Evolutionary conservation across 139 green algal species (phyloP).

Genomic region (Volvox africanus): DNA sequence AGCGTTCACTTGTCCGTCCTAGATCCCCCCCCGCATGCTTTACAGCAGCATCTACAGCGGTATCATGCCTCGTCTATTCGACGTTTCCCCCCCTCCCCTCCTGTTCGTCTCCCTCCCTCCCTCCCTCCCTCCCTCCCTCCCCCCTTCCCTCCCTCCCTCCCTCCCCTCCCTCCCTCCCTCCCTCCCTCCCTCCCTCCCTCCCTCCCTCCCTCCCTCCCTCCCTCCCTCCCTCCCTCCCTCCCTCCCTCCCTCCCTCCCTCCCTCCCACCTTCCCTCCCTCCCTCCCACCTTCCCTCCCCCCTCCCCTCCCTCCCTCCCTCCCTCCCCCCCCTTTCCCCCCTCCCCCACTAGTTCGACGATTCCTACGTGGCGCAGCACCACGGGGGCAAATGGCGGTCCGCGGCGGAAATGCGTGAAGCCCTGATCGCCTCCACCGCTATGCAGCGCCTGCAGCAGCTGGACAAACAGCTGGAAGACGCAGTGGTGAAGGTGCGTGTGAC

Average conservation of each 20-base stretch:
- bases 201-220: not conserved
- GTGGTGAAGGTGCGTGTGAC: conserved; percentile 46
- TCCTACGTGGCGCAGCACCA: conserved; percentile 63
- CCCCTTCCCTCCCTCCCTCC: not conserved
- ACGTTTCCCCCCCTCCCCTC: no score
- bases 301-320: not conserved
- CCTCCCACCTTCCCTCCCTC: no score
- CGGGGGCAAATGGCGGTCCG: conserved; percentile 47
- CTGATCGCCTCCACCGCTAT: conserved; percentile 63
- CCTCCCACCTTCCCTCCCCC: not conserved
- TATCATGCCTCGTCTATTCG: no score
- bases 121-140: not conserved
- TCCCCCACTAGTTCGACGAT: conserved; percentile 62
- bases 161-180: not conserved
- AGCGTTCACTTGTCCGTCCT: no score
- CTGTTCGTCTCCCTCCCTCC: no score
- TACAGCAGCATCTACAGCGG: no score
- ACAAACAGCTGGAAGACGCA: conserved; percentile 56
- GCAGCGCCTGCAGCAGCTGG: conserved; percentile 54
- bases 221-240: not conserved
- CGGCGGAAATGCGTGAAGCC: conserved; percentile 55
- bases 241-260: not conserved
- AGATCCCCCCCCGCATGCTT: no score
- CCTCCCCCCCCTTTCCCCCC: not conserved
- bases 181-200: no score